Conservation (phyloP, 345 rosid species). For the Camelina neglecta region DNA sequence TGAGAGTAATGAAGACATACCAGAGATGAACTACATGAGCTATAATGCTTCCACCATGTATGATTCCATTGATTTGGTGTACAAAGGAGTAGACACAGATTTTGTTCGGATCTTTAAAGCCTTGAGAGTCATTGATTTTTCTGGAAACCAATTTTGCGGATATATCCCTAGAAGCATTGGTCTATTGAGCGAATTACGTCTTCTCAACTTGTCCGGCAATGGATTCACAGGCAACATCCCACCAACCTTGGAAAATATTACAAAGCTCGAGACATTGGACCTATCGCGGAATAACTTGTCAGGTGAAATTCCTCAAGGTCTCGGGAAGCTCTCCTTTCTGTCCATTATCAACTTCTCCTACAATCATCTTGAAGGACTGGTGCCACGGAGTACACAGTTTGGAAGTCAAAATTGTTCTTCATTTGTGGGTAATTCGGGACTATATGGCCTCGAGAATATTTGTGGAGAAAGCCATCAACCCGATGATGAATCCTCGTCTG, state of each 20-base stretch:
- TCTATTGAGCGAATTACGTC: not conserved
- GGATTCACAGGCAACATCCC: not conserved
- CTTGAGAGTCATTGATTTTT: constrained; percentile 22
- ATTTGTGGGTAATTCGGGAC: not conserved
- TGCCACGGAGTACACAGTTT: constrained; percentile 26
- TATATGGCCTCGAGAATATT: constrained; percentile 2
- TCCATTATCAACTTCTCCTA: constrained; percentile 16
- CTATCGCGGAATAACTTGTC: not conserved
- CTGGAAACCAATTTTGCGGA: not conserved
- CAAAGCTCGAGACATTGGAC: not conserved
- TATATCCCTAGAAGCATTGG: not conserved
- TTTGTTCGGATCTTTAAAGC: not conserved
- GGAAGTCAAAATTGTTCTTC: constrained; percentile 9
- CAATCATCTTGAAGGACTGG: constrained; percentile 14
- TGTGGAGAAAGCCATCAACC: not conserved
- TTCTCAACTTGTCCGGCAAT: not conserved
- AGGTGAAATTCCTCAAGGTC: not conserved
- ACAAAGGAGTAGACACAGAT: not conserved
- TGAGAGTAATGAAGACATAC: not conserved
- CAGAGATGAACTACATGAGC: not conserved
- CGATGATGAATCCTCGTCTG: not conserved
- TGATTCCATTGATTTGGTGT: not conserved
- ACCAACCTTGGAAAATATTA: not conserved
- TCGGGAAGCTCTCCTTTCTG: not conserved
- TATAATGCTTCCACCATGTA: too few relatives aligned